phyloP scores from a whole-genome alignment of 768 basidiomycete genomes.

The Russula sp. region DNA sequence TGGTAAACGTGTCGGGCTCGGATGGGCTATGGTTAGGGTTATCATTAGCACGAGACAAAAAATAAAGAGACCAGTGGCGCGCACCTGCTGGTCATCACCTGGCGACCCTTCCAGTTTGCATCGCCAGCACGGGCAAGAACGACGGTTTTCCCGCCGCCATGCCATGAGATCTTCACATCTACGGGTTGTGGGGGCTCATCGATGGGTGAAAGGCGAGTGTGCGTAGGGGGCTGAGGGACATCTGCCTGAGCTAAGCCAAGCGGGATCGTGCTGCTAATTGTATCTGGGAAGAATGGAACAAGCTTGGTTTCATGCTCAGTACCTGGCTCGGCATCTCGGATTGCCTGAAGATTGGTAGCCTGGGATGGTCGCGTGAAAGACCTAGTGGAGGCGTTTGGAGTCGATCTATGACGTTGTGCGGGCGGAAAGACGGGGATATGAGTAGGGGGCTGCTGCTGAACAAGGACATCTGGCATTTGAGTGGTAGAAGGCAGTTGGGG shows the following conservation, averaged over 20 bases:
- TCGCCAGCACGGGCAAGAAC: constrained; percentile 68
- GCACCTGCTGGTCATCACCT: constrained; percentile 58
- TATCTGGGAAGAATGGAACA: constrained; percentile 46
- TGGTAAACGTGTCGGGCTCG: constrained; percentile 34
- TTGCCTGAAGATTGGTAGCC: constrained; percentile 6
- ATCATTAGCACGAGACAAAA: constrained; percentile 3
- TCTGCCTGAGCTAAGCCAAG: constrained; percentile 36
- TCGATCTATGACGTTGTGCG: constrained; percentile 27
- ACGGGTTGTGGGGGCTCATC: constrained; percentile 22
- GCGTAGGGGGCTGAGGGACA: constrained; percentile 24
- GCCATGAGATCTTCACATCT: constrained; percentile 51
- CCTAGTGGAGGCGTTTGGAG: constrained; percentile 35
- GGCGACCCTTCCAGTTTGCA: constrained; percentile 68
- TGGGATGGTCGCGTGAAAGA: constrained; percentile 33
- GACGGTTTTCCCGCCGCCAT: constrained; percentile 54
- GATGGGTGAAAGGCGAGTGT: constrained; percentile 16
- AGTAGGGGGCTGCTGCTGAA: constrained; percentile 40
- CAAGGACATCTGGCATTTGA: constrained; percentile 36
- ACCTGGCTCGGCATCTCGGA: constrained; percentile 14
- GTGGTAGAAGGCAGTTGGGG: constrained; percentile 27
- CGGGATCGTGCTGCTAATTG: constrained; percentile 59
- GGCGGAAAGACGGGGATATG: constrained; percentile 35
- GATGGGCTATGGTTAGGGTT: constrained; percentile 22
- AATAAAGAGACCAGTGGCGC: constrained; percentile 28
- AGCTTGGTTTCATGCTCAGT: constrained; percentile 26